Evolutionary conservation across 2,329 filamentous ascomycete genomes (phyloP).

Genomic region (Alternaria angustiovoidea): DNA sequence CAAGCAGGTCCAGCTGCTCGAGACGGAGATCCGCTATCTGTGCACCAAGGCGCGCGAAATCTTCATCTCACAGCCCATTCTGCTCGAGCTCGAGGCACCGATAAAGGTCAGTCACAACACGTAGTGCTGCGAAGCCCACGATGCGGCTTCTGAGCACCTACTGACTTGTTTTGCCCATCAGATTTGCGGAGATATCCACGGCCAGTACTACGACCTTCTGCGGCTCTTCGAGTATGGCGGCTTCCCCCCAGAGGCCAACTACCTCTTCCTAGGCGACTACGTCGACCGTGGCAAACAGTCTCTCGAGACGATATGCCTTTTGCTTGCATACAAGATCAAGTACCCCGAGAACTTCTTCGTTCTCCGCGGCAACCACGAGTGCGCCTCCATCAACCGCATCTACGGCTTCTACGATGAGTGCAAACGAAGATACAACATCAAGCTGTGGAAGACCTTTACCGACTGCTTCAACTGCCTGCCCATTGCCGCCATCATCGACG

Average conservation of each 20-base stretch:
- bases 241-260: constrained; percentile 98
- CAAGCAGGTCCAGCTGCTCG: constrained; percentile 97
- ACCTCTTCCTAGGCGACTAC: constrained; percentile 98
- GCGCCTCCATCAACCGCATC: constrained; percentile 97
- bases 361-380: constrained; percentile 97
- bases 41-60: constrained; percentile 99
- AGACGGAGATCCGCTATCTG: constrained; percentile 94
- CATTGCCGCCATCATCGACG: constrained; percentile 97
- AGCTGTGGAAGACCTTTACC: constrained; percentile 99
- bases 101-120: constrained; percentile 79
- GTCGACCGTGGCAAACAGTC: constrained; percentile 99
- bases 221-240: constrained; percentile 98
- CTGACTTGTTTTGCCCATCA: constrained; percentile 52
- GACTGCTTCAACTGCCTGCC: constrained; percentile 99
- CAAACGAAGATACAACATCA: constrained; percentile 99
- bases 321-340: constrained; percentile 99
- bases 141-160: constrained; percentile 5
- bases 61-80: constrained; percentile 98
- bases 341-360: constrained; percentile 99
- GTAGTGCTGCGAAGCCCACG: constrained; percentile 8
- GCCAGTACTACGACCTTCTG: constrained; percentile 97
- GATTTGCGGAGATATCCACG: constrained; percentile 99
- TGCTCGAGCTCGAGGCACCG: constrained; percentile 95
- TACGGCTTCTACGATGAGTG: constrained; percentile 99
- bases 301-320: constrained; percentile 95